Evolutionary conservation across 331 rosid genomes (phyloP), one percentile per base, ranked within the genome.

Genomic region (Erythrophleum ivorense): DNA sequence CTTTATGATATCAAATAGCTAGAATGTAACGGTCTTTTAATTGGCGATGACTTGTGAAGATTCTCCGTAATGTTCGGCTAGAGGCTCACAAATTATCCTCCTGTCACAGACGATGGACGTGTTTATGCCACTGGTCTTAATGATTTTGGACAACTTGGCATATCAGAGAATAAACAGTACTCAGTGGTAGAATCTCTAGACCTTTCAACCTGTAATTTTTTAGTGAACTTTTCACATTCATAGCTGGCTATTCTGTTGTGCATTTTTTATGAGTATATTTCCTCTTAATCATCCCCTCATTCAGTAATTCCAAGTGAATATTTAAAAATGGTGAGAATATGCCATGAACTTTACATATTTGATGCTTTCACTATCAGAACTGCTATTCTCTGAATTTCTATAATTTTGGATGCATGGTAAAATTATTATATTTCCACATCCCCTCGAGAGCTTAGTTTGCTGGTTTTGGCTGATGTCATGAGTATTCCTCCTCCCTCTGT

Each of bases 91-190:
- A 73, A 86, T 80, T 86, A 62, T 84, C 79, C 71, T 89, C 81
- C 75, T 85, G 88, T 92, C 86, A 80, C 94, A 84, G 92, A 88
- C 52, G 59, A 82, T 43, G 97, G 98, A 82, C 85, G 88, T 7
- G 92, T 95, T 82, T 95, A 84, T 82, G 92, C 97, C 40, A 82
- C 97, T 10, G 98, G 98, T 76, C 92, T 90, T 48, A 90, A 90
- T 82, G 89, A 90, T 88, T 88, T 87, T 15, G 91, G 92, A 41
- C 92, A 90, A 82, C 94, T 90, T 71, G 92, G 91, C 14, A 79
- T 64, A 34, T 81, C 90, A 11, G 74, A 77, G 64, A 87, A 83
- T 63, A 71, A 83, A 50, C 16, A 34, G 55, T 87, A 86, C 69
- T 49, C 87, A 15, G 33, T 82, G 70, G 98, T 94, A 87, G 76